Percentiles rank a stretch among this genome's conserved stretches.
phyloP scores from a whole-genome alignment of 129 eudicot species.

The Escallonia rubra region DNA sequence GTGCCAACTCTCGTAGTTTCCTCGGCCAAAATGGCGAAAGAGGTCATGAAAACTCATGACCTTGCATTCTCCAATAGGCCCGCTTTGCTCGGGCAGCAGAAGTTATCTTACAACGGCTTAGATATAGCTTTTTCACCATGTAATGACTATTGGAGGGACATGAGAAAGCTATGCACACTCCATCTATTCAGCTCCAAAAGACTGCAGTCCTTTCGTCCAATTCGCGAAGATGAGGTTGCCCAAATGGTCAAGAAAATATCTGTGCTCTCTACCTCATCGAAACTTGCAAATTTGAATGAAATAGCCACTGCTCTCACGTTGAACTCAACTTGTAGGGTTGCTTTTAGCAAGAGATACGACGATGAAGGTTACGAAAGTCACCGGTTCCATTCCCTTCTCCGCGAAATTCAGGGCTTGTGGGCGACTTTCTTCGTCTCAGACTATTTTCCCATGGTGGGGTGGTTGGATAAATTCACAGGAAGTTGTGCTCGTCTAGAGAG shows the following conservation, averaged over 20 bases:
- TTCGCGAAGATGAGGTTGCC: constrained; percentile 38
- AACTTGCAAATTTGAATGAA: constrained; percentile 18
- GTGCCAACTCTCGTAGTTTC: constrained; percentile 19
- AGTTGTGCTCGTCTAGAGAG: constrained; percentile 21
- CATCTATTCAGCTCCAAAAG: constrained; percentile 33
- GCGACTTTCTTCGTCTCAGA: constrained; percentile 24
- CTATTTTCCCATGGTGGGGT: constrained; percentile 27
- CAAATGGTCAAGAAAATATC: constrained; percentile 14
- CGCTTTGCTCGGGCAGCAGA: constrained; percentile 12
- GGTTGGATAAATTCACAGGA: constrained; percentile 40
- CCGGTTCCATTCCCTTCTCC: constrained; percentile 18
- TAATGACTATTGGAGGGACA: constrained; percentile 31
- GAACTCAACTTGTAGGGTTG: constrained; percentile 24
- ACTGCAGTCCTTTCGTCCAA: constrained; percentile 28
- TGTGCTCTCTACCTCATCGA: constrained; percentile 1
- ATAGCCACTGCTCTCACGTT: constrained; percentile 13
- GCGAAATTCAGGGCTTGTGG: constrained; percentile 20
- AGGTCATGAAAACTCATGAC: constrained; percentile 35
- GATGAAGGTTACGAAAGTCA: constrained; percentile 15
- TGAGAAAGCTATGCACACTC: constrained; percentile 29
- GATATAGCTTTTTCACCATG: constrained; percentile 30
- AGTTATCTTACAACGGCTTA: constrained; percentile 23
- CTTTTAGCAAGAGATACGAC: constrained; percentile 28
- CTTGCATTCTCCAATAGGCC: constrained; percentile 30
- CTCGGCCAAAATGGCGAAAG: constrained; percentile 22